These are phyloP conservation scores for Coccomyxa sp. DNA, from an alignment of 139 green algal species.

Conservation along the genomic window DNA sequence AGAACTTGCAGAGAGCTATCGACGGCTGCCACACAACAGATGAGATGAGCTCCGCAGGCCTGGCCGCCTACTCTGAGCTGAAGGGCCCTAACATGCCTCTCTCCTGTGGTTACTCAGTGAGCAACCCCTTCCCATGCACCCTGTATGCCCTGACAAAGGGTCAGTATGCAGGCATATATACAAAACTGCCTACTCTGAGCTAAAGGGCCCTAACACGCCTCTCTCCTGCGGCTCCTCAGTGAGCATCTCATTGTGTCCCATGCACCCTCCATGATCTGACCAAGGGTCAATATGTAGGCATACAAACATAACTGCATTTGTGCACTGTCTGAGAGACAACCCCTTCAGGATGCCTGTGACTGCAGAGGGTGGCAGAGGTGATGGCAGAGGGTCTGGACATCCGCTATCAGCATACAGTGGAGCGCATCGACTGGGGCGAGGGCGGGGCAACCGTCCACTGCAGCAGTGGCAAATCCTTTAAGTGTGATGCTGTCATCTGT, in stretches of 20 bases:
- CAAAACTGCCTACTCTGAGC: slow-evolving; percentile 11
- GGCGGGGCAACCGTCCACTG: slow-evolving; percentile 12
- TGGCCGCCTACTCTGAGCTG: slow-evolving; percentile 10
- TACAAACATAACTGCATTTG: no score
- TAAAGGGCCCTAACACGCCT: slow-evolving; percentile 4
- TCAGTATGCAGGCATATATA: no score
- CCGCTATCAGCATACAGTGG: slow-evolving; percentile 9
- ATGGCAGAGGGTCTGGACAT: slow-evolving; percentile 29
- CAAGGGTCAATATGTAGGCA: no score
- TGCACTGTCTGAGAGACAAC: no score
- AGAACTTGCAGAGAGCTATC: slow-evolving; percentile 17
- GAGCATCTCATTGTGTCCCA: no score
- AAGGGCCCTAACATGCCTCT: slow-evolving; percentile 7
- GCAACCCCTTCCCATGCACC: no score
- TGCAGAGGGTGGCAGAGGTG: slow-evolving; percentile 28
- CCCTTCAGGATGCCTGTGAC: background rate
- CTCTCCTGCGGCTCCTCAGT: slow-evolving; percentile 9
- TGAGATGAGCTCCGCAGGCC: slow-evolving; percentile 7
- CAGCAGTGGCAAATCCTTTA: background rate
- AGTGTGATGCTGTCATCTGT: slow-evolving; percentile 29
- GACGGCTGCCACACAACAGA: slow-evolving; percentile 20
- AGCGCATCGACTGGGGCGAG: slow-evolving; percentile 14
- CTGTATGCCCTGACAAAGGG: no score
- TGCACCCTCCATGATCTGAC: no score
- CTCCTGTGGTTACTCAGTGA: slow-evolving; percentile 13